Conservation (phyloP, 768 basidiomycete species). For the Stropharia rugosoannulata region DNA sequence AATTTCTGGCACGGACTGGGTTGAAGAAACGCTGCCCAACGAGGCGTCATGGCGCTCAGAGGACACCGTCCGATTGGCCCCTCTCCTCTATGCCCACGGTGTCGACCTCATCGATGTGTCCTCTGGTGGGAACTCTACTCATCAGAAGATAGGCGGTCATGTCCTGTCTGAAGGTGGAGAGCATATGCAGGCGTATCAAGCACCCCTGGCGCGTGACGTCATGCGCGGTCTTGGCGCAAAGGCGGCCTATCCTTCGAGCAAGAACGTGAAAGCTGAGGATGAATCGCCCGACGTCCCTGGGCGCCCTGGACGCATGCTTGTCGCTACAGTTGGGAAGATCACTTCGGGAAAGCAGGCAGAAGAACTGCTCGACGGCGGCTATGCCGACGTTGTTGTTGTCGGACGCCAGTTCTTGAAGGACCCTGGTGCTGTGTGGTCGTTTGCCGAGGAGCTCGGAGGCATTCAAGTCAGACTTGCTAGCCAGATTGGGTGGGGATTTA, state of each 20-base stretch:
- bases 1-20: constrained; percentile 74
- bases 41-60: constrained; percentile 67
- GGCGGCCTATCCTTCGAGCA: not conserved
- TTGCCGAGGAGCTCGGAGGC: constrained; percentile 52
- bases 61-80: constrained; percentile 63
- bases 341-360: constrained; percentile 56
- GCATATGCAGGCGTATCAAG: constrained; percentile 39
- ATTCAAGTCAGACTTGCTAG: constrained; percentile 43
- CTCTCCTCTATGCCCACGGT: constrained; percentile 58
- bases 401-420: constrained; percentile 62
- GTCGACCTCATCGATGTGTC: constrained; percentile 79
- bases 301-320: constrained; percentile 25
- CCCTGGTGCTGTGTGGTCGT: constrained; percentile 49
- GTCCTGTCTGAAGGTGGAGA: constrained; percentile 24
- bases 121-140: constrained; percentile 54
- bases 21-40: constrained; percentile 54
- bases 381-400: constrained; percentile 59
- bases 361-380: constrained; percentile 51
- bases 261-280: not conserved
- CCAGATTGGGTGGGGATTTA: constrained; percentile 58
- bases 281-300: not conserved
- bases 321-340: constrained; percentile 55
- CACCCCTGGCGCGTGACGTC: constrained; percentile 54
- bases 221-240: constrained; percentile 40
- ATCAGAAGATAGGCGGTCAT: constrained; percentile 32